A percentile compares a stretch with the other conserved stretches of the same genome.
Conservation (phyloP, 257 asterid species). For the Rhazya stricta region DNA sequence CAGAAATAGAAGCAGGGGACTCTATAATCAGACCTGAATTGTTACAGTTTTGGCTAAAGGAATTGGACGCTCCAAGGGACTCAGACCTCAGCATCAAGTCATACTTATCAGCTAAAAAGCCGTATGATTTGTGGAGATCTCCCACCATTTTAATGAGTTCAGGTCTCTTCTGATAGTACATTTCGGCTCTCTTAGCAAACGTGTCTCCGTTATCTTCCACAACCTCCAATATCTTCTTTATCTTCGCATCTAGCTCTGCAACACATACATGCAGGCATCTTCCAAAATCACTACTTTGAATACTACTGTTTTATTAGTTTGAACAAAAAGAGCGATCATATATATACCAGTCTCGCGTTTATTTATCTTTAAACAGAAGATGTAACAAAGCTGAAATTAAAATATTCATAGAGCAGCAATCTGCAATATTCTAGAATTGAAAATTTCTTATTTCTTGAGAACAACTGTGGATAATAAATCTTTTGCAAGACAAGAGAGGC, state of each 20-base stretch:
- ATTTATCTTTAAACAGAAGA: not conserved
- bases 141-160: constrained; percentile 27
- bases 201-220: constrained; percentile 39
- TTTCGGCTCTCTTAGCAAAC: constrained; percentile 34
- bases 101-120: constrained; percentile 29
- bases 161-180: constrained; percentile 41
- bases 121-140: constrained; percentile 30
- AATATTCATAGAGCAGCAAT: too few relatives aligned
- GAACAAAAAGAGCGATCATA: too few relatives aligned
- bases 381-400: too few relatives aligned
- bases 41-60: not conserved
- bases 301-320: too few relatives aligned
- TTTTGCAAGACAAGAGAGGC: too few relatives aligned
- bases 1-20: not conserved
- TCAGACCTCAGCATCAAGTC: constrained; percentile 23
- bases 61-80: constrained; percentile 16
- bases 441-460: too few relatives aligned
- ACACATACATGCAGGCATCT: not conserved
- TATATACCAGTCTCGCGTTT: too few relatives aligned
- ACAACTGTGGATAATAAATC: too few relatives aligned
- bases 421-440: too few relatives aligned
- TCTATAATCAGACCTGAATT: too few relatives aligned
- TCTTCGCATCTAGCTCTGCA: constrained; percentile 35
- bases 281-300: not conserved
- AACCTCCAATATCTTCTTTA: constrained; percentile 29